Percentiles rank a stretch among this genome's conserved stretches.
phyloP scores from a whole-genome alignment of 2,329 filamentous ascomycete species.

The Penicillium freii region DNA sequence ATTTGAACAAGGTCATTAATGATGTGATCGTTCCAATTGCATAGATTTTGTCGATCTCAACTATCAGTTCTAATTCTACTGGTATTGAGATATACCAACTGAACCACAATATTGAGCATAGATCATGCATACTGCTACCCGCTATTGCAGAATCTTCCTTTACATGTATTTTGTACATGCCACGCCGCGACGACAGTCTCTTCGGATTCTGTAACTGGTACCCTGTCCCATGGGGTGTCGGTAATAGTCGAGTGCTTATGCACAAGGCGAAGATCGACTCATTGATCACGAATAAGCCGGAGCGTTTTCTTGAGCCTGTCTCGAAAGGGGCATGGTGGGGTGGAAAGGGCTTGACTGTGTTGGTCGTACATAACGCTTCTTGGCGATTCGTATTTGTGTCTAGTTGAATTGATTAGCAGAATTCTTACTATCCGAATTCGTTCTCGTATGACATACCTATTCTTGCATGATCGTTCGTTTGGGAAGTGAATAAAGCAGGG shows the following conservation, averaged over 20 bases:
- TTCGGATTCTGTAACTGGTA: constrained; percentile 58
- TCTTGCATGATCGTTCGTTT: background rate
- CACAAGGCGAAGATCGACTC: constrained; percentile 70
- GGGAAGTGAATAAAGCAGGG: background rate
- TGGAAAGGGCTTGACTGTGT: constrained; percentile 97
- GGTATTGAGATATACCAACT: background rate
- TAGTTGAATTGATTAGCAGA: constrained; percentile 3
- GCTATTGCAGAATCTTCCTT: background rate
- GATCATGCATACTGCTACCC: background rate
- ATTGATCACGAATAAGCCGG: constrained; percentile 97
- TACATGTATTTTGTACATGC: constrained; percentile 6
- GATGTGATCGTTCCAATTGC: constrained; percentile 5
- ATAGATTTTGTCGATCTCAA: background rate
- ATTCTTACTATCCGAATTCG: too few species aligned
- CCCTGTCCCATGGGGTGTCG: constrained; percentile 67
- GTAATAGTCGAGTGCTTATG: constrained; percentile 64
- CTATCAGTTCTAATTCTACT: background rate
- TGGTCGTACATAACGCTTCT: constrained; percentile 65
- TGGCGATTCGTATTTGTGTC: constrained; percentile 6
- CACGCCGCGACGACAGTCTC: constrained; percentile 56
- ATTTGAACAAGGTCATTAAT: constrained; percentile 10
- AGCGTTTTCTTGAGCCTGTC: constrained; percentile 82
- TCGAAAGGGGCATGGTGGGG: constrained; percentile 75
- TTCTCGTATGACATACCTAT: background rate
- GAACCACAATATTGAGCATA: background rate